Conservation (phyloP, 192 early-diverging fungal species). For the Jimgerdemannia flammicorona region DNA sequence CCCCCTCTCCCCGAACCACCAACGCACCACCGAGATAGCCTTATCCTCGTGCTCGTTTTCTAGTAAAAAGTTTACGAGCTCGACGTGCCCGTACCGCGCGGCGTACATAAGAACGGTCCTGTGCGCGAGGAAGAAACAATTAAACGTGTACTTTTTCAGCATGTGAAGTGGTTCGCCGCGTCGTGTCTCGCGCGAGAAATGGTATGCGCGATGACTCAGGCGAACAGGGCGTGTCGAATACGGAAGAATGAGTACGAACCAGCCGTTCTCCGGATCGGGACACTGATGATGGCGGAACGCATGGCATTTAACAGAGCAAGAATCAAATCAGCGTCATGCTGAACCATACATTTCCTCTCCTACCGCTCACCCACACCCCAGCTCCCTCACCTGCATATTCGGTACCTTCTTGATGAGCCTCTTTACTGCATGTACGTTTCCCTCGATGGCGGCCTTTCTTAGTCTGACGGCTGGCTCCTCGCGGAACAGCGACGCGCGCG, state of each 20-base stretch:
- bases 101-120: conserved; percentile 35
- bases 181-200: too few relatives aligned
- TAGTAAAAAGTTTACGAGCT: conserved; percentile 26
- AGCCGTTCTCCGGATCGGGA: conserved; percentile 31
- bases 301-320: neutral
- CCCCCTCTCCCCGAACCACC: too few relatives aligned
- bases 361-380: too few relatives aligned
- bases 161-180: too few relatives aligned
- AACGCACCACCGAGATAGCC: conserved; percentile 30
- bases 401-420: conserved; percentile 22
- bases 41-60: conserved; percentile 34
- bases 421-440: conserved; percentile 31
- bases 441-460: conserved; percentile 32
- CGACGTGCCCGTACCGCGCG: conserved; percentile 23
- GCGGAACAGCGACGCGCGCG: conserved; percentile 19
- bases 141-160: too few relatives aligned
- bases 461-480: conserved; percentile 28
- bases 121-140: neutral
- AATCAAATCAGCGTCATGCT: too few relatives aligned
- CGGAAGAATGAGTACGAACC: conserved; percentile 13
- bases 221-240: neutral
- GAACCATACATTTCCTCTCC: too few relatives aligned
- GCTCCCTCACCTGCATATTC: conserved; percentile 20
- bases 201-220: too few relatives aligned
- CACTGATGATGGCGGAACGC: conserved; percentile 1